phyloP scores from a whole-genome alignment of 1,284 basidiomycete species.

The Paramarasmius palmivorus region DNA sequence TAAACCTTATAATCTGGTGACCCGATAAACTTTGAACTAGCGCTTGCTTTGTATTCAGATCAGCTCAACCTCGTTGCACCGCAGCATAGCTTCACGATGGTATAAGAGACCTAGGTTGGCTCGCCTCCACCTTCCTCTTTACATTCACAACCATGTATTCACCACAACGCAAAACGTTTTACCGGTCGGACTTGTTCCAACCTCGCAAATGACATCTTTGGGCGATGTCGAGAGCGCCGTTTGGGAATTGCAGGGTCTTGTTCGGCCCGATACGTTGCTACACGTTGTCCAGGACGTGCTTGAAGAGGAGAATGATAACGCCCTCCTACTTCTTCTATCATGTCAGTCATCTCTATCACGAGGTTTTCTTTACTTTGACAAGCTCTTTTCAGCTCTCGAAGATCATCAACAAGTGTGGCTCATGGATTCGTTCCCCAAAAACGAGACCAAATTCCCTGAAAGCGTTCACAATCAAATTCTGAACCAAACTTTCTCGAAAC shows the following conservation, averaged over 20 bases:
- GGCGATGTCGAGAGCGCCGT: slow-evolving; percentile 8
- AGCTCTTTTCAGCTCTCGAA: slow-evolving; percentile 4
- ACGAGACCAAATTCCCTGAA: not conserved
- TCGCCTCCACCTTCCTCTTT: slow-evolving; percentile 1
- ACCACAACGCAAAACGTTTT: not conserved
- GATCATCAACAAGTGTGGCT: slow-evolving; percentile 2
- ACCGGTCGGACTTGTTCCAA: slow-evolving; percentile 6
- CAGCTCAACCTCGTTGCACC: slow-evolving; percentile 2
- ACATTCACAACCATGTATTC: not conserved
- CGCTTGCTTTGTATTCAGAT: not conserved
- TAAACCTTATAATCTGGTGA: not conserved
- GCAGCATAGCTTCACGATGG: not conserved
- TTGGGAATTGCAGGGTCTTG: slow-evolving; percentile 3
- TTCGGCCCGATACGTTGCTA: not conserved
- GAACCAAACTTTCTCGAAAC: no score
- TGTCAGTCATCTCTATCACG: slow-evolving; percentile 2
- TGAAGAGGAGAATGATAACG: not conserved
- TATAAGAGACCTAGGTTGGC: not conserved
- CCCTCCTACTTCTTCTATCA: slow-evolving; percentile 12
- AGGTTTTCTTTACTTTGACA: not conserved
- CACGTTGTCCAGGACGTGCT: slow-evolving; percentile 8
- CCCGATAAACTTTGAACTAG: no score
- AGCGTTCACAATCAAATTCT: slow-evolving; percentile 5
- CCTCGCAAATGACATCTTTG: slow-evolving; percentile 5
- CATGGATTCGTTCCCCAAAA: slow-evolving; percentile 4